phyloP scores from a whole-genome alignment of 257 asterid species.

The Solanum arcanum region DNA sequence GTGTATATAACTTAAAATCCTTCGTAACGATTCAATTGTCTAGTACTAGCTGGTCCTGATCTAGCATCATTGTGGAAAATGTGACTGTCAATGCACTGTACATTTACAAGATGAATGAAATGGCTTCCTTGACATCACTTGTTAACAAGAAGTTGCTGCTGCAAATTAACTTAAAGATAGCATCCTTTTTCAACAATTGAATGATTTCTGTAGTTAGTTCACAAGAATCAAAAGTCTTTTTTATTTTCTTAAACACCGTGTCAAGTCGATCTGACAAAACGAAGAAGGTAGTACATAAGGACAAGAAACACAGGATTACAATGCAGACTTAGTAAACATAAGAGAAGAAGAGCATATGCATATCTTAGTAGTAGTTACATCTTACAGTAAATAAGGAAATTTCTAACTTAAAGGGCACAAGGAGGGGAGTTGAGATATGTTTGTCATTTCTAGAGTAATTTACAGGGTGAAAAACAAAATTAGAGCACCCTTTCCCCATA shows the following conservation, averaged over 20 bases:
- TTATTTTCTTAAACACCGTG: background rate
- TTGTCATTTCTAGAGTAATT: background rate
- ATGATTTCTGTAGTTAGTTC: background rate
- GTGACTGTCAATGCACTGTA: background rate
- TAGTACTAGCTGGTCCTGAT: background rate
- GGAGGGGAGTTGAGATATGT: background rate
- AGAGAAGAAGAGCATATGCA: background rate
- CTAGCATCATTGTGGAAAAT: background rate
- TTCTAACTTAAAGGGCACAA: background rate
- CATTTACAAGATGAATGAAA: background rate
- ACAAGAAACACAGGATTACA: background rate
- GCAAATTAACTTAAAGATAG: background rate
- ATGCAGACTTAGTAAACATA: background rate
- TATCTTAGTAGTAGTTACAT: conserved; percentile 2
- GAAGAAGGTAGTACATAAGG: background rate
- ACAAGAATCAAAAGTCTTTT: background rate
- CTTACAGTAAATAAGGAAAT: background rate
- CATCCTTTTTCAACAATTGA: background rate
- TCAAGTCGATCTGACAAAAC: background rate
- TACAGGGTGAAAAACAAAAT: conserved; percentile 11
- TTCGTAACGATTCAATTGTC: background rate
- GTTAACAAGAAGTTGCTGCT: background rate
- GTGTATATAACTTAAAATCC: background rate
- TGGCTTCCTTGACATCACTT: background rate
- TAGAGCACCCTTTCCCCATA: conserved; percentile 20